Percentiles rank a stretch among this genome's conserved stretches.
Conservation (phyloP, 2,329 filamentous ascomycete species). For the Beauveria scarabaeidicola region DNA sequence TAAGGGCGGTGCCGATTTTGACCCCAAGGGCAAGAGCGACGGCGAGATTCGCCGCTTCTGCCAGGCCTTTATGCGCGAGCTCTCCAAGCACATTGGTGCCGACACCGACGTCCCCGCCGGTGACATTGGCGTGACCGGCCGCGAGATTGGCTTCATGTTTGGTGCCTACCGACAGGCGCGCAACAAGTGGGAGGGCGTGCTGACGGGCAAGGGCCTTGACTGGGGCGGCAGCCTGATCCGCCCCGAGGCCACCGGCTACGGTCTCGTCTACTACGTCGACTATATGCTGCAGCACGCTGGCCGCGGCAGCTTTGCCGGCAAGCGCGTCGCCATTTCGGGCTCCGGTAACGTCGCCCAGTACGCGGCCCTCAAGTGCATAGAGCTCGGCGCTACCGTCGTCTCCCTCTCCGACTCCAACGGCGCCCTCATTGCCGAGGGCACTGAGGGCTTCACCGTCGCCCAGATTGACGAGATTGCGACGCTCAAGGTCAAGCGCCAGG, state of each 20-base stretch:
- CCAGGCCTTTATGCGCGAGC: conserved; percentile 89
- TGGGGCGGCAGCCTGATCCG: conserved; percentile 95
- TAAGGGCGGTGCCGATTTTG: conserved; percentile 96
- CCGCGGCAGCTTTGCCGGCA: conserved; percentile 77
- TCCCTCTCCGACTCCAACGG: conserved; percentile 93
- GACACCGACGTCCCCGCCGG: conserved; percentile 95
- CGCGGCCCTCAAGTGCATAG: conserved; percentile 90
- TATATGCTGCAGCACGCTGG: conserved; percentile 93
- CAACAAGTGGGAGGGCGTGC: conserved; percentile 90
- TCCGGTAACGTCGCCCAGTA: conserved; percentile 98
- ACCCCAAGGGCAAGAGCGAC: conserved; percentile 97
- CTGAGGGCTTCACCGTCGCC: conserved; percentile 65
- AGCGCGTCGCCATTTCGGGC: conserved; percentile 90
- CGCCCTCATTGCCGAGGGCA: conserved; percentile 64
- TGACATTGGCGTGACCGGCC: conserved; percentile 87
- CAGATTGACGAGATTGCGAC: conserved; percentile 71
- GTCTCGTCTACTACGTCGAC: conserved; percentile 90
- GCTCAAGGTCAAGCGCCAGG: conserved; percentile 80
- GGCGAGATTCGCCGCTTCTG: conserved; percentile 97
- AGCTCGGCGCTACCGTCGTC: conserved; percentile 86
- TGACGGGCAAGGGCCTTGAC: conserved; percentile 87
- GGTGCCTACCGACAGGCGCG: conserved; percentile 82
- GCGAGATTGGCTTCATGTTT: conserved; percentile 92
- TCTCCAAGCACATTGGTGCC: conserved; percentile 91
- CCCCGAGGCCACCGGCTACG: conserved; percentile 93